Evolutionary conservation across 148 eudicot species (phyloP).

Genomic region (Rhododendron kiyosumense): DNA sequence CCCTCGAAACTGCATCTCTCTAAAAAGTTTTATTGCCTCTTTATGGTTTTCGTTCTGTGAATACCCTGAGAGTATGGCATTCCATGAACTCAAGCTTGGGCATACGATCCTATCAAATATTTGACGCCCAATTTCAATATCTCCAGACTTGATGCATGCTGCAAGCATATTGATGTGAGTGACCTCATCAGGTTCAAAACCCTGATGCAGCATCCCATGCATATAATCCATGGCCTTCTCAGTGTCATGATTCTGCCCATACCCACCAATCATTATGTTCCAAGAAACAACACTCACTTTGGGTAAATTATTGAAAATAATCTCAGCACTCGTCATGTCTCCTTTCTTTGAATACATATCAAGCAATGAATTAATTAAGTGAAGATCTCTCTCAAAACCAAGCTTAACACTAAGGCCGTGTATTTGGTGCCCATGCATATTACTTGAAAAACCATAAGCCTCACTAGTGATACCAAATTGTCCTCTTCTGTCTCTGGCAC

Average conservation of each 20-base stretch:
- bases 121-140: conserved; percentile 38
- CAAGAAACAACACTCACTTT: conserved; percentile 21
- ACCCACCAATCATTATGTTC: no score
- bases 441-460: conserved; percentile 24
- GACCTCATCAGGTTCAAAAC: conserved; percentile 67
- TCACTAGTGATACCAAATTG: conserved; percentile 13
- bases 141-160: conserved; percentile 44
- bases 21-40: conserved; percentile 56
- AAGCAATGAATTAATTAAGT: conserved; percentile 62
- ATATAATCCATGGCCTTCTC: conserved; percentile 48
- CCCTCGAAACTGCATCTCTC: conserved; percentile 58
- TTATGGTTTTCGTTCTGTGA: conserved; percentile 40
- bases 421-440: conserved; percentile 36
- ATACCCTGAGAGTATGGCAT: no score
- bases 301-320: conserved; percentile 34
- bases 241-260: conserved; percentile 30
- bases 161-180: conserved; percentile 56
- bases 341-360: conserved; percentile 71
- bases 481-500: conserved; percentile 17
- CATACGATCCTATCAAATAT: conserved; percentile 29
- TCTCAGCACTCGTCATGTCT: conserved; percentile 54
- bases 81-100: conserved; percentile 63
- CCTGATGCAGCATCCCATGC: conserved; percentile 45
- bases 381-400: conserved; percentile 56
- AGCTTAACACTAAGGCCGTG: conserved; percentile 60